phyloP scores from a whole-genome alignment of 495 filamentous ascomycete genomes.

The Penicillium canescens region DNA sequence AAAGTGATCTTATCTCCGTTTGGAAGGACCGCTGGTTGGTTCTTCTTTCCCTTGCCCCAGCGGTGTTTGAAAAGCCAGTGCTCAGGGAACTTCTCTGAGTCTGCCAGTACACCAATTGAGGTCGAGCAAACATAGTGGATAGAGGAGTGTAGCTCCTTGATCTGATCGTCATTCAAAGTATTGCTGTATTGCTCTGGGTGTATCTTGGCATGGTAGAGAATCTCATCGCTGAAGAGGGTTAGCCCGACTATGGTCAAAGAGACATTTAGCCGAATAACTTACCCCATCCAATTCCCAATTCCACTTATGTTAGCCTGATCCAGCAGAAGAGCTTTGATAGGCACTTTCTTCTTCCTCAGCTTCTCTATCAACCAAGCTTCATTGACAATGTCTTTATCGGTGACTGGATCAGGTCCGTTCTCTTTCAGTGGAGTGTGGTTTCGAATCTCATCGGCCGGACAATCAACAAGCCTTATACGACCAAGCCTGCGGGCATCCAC shows the following conservation, averaged over 20 bases:
- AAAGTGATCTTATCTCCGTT: slow-evolving; percentile 82
- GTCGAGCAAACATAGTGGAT: slow-evolving; percentile 77
- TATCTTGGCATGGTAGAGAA: slow-evolving; percentile 81
- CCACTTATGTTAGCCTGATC: slow-evolving; percentile 91
- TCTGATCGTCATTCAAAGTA: slow-evolving; percentile 70
- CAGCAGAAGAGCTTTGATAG: slow-evolving; percentile 82
- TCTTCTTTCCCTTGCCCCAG: slow-evolving; percentile 88
- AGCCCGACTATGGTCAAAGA: slow-evolving; percentile 5
- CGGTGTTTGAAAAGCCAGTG: slow-evolving; percentile 91
- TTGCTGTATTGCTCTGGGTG: slow-evolving; percentile 93
- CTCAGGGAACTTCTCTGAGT: slow-evolving; percentile 80
- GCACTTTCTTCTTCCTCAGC: slow-evolving; percentile 71
- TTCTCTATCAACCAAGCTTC: slow-evolving; percentile 69
- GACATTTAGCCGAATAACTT: slow-evolving; percentile 20
- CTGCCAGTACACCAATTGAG: slow-evolving; percentile 76
- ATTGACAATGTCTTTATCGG: slow-evolving; percentile 75
- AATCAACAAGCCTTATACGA: slow-evolving; percentile 80
- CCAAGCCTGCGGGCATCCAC: slow-evolving; percentile 76
- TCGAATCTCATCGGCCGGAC: slow-evolving; percentile 70
- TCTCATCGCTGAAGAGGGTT: slow-evolving; percentile 65
- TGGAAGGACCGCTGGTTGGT: slow-evolving; percentile 62
- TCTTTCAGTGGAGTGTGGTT: slow-evolving; percentile 76
- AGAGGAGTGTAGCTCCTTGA: slow-evolving; percentile 68
- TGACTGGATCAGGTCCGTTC: slow-evolving; percentile 91
- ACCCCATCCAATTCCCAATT: slow-evolving; percentile 95